Percentiles rank a stretch among this genome's conserved stretches.
These are phyloP conservation scores for Xylaria sp. DNA, from an alignment of 2,329 filamentous ascomycete species.

Conservation along the genomic window DNA sequence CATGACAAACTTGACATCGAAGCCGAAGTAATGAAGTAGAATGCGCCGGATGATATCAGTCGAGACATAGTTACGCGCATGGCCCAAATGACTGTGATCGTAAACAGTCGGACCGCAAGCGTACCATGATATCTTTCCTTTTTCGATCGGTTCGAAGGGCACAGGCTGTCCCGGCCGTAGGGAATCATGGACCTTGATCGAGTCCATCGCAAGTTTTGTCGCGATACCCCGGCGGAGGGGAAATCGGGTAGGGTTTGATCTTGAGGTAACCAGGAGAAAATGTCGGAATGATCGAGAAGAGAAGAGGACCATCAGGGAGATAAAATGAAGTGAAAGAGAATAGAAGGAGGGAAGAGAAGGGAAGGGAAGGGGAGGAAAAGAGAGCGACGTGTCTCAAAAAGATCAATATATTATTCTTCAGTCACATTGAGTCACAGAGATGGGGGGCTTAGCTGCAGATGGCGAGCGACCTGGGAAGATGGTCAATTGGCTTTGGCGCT, in stretches of 20 bases:
- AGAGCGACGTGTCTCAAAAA: constrained; percentile 18
- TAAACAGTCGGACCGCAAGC: constrained; percentile 87
- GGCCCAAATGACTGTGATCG: constrained; percentile 76
- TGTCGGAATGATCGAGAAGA: constrained; percentile 30
- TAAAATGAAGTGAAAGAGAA: not conserved
- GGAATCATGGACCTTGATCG: constrained; percentile 80
- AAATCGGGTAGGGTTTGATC: constrained; percentile 34
- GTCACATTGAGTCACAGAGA: constrained; percentile 26
- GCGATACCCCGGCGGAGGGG: constrained; percentile 41
- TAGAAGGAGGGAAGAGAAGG: not conserved
- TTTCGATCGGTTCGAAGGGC: constrained; percentile 74
- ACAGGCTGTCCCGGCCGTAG: constrained; percentile 74
- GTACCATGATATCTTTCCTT: constrained; percentile 80
- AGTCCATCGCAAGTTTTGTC: constrained; percentile 52
- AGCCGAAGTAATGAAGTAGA: constrained; percentile 81
- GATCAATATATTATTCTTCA: constrained; percentile 9
- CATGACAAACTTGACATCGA: constrained; percentile 86
- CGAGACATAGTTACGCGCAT: constrained; percentile 88
- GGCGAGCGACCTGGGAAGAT: constrained; percentile 2
- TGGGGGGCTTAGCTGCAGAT: constrained; percentile 10
- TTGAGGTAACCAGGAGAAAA: constrained; percentile 37
- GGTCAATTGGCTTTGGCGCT: constrained; percentile 16
- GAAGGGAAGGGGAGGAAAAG: not conserved
- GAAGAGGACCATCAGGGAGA: constrained; percentile 25
- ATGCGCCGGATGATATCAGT: constrained; percentile 88